Conservation (phyloP, 2,329 filamentous ascomycete genomes). For the Cladosporium cucumerinum region DNA sequence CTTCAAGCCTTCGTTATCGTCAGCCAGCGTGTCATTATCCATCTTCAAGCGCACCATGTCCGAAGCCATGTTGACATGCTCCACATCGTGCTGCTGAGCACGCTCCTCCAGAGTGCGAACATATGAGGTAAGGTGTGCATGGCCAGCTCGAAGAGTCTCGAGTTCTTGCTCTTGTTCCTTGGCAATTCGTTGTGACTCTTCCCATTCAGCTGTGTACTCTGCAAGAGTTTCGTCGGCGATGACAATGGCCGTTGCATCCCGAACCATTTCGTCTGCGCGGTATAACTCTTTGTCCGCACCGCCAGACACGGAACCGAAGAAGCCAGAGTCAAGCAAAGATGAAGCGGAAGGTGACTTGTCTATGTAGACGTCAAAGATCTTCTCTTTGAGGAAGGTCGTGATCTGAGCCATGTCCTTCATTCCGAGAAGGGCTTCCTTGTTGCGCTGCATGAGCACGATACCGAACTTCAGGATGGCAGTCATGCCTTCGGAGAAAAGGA, state of each 20-base stretch:
- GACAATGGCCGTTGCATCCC: constrained; percentile 84
- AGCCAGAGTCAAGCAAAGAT: constrained; percentile 90
- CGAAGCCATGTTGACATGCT: constrained; percentile 86
- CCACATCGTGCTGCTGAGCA: constrained; percentile 80
- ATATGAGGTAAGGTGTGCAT: constrained; percentile 65
- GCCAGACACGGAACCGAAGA: constrained; percentile 90
- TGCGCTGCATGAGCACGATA: constrained; percentile 94
- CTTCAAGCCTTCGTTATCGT: constrained; percentile 84
- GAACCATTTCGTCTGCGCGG: constrained; percentile 86
- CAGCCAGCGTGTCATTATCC: constrained; percentile 82
- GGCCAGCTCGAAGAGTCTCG: constrained; percentile 65
- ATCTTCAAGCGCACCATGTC: constrained; percentile 91
- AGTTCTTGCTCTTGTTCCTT: constrained; percentile 80
- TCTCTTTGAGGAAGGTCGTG: constrained; percentile 88
- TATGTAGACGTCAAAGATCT: constrained; percentile 93
- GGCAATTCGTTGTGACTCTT: constrained; percentile 79
- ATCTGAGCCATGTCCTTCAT: constrained; percentile 91
- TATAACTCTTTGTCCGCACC: constrained; percentile 93
- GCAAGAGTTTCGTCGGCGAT: constrained; percentile 80
- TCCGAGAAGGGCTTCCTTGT: constrained; percentile 68
- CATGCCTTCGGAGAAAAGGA: constrained; percentile 89
- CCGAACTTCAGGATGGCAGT: constrained; percentile 89
- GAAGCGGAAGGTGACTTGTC: constrained; percentile 89
- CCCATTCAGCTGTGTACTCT: constrained; percentile 81
- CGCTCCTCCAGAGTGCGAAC: constrained; percentile 85